A percentile compares a stretch with the other conserved stretches of the same genome.
phyloP scores from a whole-genome alignment of 257 asterid species.

The Perilla frutescens region DNA sequence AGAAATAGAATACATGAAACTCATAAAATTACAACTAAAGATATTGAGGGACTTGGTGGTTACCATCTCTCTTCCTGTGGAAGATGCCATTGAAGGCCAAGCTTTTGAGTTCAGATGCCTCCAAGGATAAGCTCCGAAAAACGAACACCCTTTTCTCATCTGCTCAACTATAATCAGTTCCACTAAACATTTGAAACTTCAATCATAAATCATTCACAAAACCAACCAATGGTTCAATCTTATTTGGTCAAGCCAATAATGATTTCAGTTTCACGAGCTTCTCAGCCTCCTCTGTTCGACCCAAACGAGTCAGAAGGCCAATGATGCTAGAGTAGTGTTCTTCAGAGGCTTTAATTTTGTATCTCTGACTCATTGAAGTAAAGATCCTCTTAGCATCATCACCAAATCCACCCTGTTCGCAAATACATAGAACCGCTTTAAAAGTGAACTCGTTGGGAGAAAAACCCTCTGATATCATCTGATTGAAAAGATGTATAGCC shows the following conservation, averaged over 20 bases:
- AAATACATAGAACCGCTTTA: slow-evolving; percentile 54
- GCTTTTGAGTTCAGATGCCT: too few species aligned
- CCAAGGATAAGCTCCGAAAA: too few species aligned
- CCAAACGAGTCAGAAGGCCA: slow-evolving; percentile 55
- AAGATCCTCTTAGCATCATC: slow-evolving; percentile 70
- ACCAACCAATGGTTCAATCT: too few species aligned
- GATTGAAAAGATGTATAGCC: slow-evolving; percentile 59
- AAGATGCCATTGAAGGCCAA: too few species aligned
- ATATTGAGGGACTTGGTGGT: too few species aligned
- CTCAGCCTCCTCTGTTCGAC: slow-evolving; percentile 70
- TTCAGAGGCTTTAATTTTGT: slow-evolving; percentile 62
- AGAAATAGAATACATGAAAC: too few species aligned
- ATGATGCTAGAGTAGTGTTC: slow-evolving; percentile 73
- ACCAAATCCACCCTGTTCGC: slow-evolving; percentile 76
- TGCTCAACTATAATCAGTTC: too few species aligned
- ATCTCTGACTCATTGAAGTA: slow-evolving; percentile 56
- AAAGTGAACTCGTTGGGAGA: slow-evolving; percentile 80
- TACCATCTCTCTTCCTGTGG: too few species aligned
- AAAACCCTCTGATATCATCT: slow-evolving; percentile 72
- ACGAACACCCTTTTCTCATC: too few species aligned
- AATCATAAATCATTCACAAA: too few species aligned
- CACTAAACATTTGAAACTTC: too few species aligned
- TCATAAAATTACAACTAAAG: too few species aligned
- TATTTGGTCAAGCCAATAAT: slow-evolving; percentile 39
- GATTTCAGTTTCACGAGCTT: slow-evolving; percentile 55